These are phyloP conservation scores for Claviceps pazoutovae DNA, from an alignment of 2,329 filamentous ascomycete species.

Conservation along the genomic window DNA sequence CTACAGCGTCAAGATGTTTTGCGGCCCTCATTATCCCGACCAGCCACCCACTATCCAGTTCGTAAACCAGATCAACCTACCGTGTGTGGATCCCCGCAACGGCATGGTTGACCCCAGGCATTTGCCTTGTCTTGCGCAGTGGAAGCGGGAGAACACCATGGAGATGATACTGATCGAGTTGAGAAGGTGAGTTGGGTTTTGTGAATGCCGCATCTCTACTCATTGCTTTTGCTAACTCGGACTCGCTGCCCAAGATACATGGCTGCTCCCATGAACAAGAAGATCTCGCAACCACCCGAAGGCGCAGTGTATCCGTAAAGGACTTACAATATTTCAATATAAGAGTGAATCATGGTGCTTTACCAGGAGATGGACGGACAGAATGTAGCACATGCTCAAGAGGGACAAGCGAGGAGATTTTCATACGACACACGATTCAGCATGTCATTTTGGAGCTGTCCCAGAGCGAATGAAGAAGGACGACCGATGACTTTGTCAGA, in stretches of 20 bases:
- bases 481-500: too few relatives aligned
- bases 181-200: slow-evolving; percentile 41
- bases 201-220: not conserved
- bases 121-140: slow-evolving; percentile 72
- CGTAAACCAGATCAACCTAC: slow-evolving; percentile 89
- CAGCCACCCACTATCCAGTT: slow-evolving; percentile 82
- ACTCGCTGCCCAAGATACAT: slow-evolving; percentile 63
- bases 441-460: not conserved
- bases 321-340: not conserved
- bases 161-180: slow-evolving; percentile 84
- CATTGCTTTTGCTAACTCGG: slow-evolving; percentile 20
- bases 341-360: too few relatives aligned
- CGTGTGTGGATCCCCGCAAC: slow-evolving; percentile 69
- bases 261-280: slow-evolving; percentile 85
- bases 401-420: not conserved
- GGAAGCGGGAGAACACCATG: slow-evolving; percentile 91
- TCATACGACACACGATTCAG: too few relatives aligned
- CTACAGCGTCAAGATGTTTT: slow-evolving; percentile 95
- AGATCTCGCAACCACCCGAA: slow-evolving; percentile 85
- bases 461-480: too few relatives aligned
- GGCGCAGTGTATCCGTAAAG: slow-evolving; percentile 41
- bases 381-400: not conserved
- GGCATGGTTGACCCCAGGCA: slow-evolving; percentile 76
- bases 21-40: slow-evolving; percentile 79
- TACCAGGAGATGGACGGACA: too few relatives aligned